A percentile compares a stretch with the other conserved stretches of the same genome.
phyloP scores from a whole-genome alignment of 495 filamentous ascomycete genomes.

The Penicillium angulare region DNA sequence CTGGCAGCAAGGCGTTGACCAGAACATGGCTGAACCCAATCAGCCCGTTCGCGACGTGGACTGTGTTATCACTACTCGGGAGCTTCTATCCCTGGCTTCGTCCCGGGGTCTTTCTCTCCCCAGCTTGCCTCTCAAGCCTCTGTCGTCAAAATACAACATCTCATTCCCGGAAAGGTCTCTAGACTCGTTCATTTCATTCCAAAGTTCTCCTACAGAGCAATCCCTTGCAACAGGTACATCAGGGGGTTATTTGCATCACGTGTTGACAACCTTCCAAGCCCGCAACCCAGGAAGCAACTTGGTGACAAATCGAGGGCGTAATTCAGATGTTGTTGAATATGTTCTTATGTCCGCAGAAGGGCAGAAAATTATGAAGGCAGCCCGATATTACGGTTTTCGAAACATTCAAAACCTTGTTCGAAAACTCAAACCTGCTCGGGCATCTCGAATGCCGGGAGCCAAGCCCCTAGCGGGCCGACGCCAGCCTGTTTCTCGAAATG shows the following conservation, averaged over 20 bases:
- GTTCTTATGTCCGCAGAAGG: conserved; percentile 53
- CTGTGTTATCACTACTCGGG: conserved; percentile 94
- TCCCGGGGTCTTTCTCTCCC: conserved; percentile 74
- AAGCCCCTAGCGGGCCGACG: conserved; percentile 44
- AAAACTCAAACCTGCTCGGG: conserved; percentile 74
- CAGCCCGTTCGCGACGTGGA: conserved; percentile 82
- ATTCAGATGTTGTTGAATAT: conserved; percentile 88
- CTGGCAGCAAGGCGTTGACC: conserved; percentile 50
- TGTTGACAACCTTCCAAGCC: conserved; percentile 68
- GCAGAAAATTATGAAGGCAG: conserved; percentile 69
- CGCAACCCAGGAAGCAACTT: conserved; percentile 67
- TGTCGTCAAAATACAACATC: conserved; percentile 29
- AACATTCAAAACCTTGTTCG: conserved; percentile 98
- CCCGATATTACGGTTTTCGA: conserved; percentile 92
- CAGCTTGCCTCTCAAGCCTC: conserved; percentile 57
- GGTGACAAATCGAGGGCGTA: conserved; percentile 70
- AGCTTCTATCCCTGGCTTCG: conserved; percentile 83
- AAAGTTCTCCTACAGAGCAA: conserved; percentile 21
- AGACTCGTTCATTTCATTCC: conserved; percentile 66
- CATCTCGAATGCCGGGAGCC: conserved; percentile 73
- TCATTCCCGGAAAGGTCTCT: conserved; percentile 69
- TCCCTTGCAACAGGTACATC: conserved; percentile 64
- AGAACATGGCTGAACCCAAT: conserved; percentile 27
- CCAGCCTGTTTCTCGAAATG: conserved; percentile 34
- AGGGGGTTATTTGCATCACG: conserved; percentile 83